Conservation (phyloP, 2,329 filamentous ascomycete genomes). For the Waltergamsia citrina region DNA sequence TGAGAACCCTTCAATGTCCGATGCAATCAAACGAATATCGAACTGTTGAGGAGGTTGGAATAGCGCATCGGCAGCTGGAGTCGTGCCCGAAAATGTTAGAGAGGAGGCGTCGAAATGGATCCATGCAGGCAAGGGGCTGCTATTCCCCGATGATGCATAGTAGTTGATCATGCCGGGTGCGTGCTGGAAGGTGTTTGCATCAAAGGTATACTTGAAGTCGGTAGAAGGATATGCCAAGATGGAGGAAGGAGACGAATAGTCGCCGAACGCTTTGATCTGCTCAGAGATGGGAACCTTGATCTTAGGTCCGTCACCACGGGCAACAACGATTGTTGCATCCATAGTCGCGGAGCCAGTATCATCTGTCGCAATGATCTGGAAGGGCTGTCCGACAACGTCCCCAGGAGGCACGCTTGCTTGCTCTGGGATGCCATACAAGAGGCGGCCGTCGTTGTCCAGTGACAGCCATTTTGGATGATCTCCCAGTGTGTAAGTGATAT, state of each 20-base stretch:
- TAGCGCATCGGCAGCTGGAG: slow-evolving; percentile 54
- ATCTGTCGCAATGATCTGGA: slow-evolving; percentile 64
- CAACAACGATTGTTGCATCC: slow-evolving; percentile 63
- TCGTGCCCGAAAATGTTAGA: slow-evolving; percentile 62
- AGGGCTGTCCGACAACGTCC: slow-evolving; percentile 46
- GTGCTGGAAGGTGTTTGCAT: slow-evolving; percentile 53
- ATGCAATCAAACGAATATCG: slow-evolving; percentile 64
- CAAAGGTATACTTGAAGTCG: slow-evolving; percentile 43
- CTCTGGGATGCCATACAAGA: slow-evolving; percentile 61
- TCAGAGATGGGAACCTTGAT: slow-evolving; percentile 46
- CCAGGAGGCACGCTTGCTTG: slow-evolving; percentile 34
- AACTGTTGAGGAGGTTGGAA: slow-evolving; percentile 63
- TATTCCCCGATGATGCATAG: slow-evolving; percentile 67
- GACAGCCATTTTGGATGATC: slow-evolving; percentile 65
- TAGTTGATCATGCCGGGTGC: slow-evolving; percentile 45
- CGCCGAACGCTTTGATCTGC: slow-evolving; percentile 48
- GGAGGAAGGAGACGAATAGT: slow-evolving; percentile 49
- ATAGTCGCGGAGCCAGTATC: slow-evolving; percentile 51
- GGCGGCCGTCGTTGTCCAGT: slow-evolving; percentile 54
- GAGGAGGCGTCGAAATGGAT: slow-evolving; percentile 57
- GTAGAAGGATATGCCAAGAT: slow-evolving; percentile 45
- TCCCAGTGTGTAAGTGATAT: slow-evolving; percentile 58
- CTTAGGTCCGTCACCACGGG: slow-evolving; percentile 42
- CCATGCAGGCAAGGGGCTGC: slow-evolving; percentile 82
- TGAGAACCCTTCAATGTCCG: slow-evolving; percentile 70